Evolutionary conservation across 495 filamentous ascomycete genomes (phyloP).

Genomic region (Rhizodiscina lignyota): DNA sequence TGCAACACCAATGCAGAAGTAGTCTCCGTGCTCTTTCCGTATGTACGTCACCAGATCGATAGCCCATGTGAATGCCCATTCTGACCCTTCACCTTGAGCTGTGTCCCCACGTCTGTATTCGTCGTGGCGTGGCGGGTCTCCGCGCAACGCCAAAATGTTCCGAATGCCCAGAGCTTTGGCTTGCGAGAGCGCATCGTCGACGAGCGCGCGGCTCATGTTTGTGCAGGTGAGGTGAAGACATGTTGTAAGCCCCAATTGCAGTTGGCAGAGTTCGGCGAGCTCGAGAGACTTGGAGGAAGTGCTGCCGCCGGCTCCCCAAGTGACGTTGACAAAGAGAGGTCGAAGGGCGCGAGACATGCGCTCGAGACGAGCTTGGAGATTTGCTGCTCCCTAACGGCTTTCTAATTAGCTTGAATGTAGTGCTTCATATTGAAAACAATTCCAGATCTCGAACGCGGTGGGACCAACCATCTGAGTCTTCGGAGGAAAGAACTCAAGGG

Average conservation of each 20-base stretch:
- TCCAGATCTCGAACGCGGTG: too few species aligned
- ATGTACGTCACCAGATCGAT: constrained; percentile 87
- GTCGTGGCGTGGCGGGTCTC: constrained; percentile 79
- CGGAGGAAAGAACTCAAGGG: constrained; percentile 96
- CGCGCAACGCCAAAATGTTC: constrained; percentile 85
- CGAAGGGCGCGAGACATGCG: constrained; percentile 85
- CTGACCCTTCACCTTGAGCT: constrained; percentile 35
- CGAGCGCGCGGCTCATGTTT: constrained; percentile 76
- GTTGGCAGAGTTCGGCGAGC: constrained; percentile 87
- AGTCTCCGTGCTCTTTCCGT: constrained; percentile 66
- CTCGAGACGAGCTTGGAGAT: constrained; percentile 80
- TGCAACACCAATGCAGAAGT: constrained; percentile 93
- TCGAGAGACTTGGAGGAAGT: constrained; percentile 82
- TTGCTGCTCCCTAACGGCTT: constrained; percentile 63
- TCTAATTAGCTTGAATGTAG: too few species aligned
- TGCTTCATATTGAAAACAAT: too few species aligned
- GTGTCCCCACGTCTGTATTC: constrained; percentile 50
- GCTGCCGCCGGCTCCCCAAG: constrained; percentile 92
- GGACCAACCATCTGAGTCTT: constrained; percentile 67
- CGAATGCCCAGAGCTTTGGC: constrained; percentile 85
- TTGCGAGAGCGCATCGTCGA: constrained; percentile 80
- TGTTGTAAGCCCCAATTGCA: constrained; percentile 80
- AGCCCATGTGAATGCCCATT: constrained; percentile 76
- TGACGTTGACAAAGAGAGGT: constrained; percentile 91
- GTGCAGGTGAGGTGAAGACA: constrained; percentile 95